Conservation (phyloP, 768 basidiomycete genomes). For the Pulveroboletus sp. region DNA sequence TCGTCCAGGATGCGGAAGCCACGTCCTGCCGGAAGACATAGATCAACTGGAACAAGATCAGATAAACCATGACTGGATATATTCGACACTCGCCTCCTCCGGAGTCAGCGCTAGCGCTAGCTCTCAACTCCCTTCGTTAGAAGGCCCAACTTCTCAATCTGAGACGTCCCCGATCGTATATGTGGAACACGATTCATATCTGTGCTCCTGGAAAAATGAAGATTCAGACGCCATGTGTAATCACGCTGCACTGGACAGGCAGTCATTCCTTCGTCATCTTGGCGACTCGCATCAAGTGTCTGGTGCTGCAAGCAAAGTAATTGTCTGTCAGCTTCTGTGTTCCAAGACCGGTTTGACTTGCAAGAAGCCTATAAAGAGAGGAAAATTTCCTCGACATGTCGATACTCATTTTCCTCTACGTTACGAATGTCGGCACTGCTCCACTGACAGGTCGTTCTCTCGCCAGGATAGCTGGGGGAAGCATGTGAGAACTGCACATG, state of each 20-base stretch:
- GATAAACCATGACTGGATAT: neutral
- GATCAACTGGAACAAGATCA: neutral
- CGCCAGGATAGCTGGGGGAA: conserved; percentile 15
- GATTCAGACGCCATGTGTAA: neutral
- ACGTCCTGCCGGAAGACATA: neutral
- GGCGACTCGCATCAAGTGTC: conserved; percentile 6
- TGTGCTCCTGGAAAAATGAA: conserved; percentile 12
- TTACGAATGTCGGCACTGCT: conserved; percentile 12
- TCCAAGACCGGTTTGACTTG: conserved; percentile 5
- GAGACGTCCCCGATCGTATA: neutral
- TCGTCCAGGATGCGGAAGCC: neutral
- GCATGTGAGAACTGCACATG: conserved; percentile 14
- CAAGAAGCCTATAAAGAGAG: neutral
- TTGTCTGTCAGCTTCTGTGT: conserved; percentile 12
- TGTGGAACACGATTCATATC: neutral
- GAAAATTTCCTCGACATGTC: conserved; percentile 14
- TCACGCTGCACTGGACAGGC: neutral
- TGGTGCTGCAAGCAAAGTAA: neutral
- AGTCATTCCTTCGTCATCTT: conserved; percentile 17
- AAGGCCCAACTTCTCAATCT: too few relatives aligned
- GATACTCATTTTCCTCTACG: conserved; percentile 18
- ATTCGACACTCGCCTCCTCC: neutral
- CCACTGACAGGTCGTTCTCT: conserved; percentile 14
- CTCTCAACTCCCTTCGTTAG: neutral
- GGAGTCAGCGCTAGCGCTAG: neutral